Base-by-base conservation (phyloP, 805 yeast genomes). In the Metschnikowia bowlesiae region DNA sequence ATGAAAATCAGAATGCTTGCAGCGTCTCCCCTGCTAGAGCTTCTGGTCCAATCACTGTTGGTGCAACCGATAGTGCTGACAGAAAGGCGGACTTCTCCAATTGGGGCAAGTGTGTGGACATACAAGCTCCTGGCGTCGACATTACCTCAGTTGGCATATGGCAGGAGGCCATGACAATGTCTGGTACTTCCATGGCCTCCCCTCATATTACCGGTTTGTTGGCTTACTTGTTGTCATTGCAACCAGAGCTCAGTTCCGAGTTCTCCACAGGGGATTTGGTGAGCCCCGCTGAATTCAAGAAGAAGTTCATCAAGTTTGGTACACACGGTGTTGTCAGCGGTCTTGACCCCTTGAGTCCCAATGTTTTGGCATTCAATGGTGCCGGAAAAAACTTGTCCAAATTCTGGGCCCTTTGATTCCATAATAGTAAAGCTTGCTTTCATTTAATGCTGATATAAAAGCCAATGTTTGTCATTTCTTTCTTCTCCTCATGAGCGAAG, bases 121-220 rank as follows among this genome's bases (percentile, higher is more conserved):
- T 92, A 57, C 92, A 89, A 66, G 99, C 96, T 30, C 99, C 99
- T 26, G 99, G 99, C 64, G 84, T 89, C 62, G 85, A 89, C 67
- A 82, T 92, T 53, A 76, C 85, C 58, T 89, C 96, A 40, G 58
- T 53, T 26, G 54, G 57, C 6, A 53, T 48, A 28, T 49, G 54
- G 55, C 50, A 31, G 41, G 57, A 55, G 46, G 40, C 58, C 37
- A 46, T 50, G 31, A 42, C 48, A 28, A 50, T 82, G 59, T 81
- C 89, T 2, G 95, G 95, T 0, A 87, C 94, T 0, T 87, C 94
- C 3, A 87, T 87, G 94, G 82, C 92, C 2, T 69, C 91, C 2
- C 95, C 95, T 0, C 73, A 79, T 6, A 83, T 85, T n/a, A 73
- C 88, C 1, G 95, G 95, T 0, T 56, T 83, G 38, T 78, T 73